Conservation (phyloP, 768 basidiomycete genomes). For the Agaricus sinodeliciosus region DNA sequence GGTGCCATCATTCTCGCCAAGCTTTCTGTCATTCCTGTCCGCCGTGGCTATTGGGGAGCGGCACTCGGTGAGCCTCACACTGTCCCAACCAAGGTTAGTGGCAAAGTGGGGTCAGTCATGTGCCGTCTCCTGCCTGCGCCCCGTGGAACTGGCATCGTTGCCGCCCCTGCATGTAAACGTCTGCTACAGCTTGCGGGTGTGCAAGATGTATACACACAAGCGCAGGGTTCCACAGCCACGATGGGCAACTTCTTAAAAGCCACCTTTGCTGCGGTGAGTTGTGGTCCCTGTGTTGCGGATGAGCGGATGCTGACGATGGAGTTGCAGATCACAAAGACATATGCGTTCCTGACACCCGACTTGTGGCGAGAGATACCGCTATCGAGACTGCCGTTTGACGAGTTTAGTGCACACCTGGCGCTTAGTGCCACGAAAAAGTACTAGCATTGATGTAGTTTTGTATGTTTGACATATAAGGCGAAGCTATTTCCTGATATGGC, state of each 20-base stretch:
- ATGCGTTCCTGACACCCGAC: slow-evolving; percentile 96
- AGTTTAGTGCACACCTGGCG: slow-evolving; percentile 89
- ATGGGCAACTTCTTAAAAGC: slow-evolving; percentile 99
- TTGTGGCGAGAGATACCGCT: slow-evolving; percentile 94
- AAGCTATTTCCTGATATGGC: slow-evolving; percentile 11
- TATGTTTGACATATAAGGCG: slow-evolving; percentile 10
- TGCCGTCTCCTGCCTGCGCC: slow-evolving; percentile 98
- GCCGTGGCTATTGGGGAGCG: slow-evolving; percentile 99
- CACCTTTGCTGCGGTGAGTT: slow-evolving; percentile 81
- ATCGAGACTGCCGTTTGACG: slow-evolving; percentile 89
- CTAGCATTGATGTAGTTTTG: slow-evolving; percentile 16
- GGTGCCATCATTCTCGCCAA: slow-evolving; percentile 99
- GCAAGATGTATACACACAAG: slow-evolving; percentile 95
- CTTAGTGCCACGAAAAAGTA: slow-evolving; percentile 71
- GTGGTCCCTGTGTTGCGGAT: background rate
- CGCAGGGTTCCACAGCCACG: slow-evolving; percentile 97
- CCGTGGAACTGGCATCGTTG: slow-evolving; percentile 98
- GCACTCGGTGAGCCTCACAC: slow-evolving; percentile 99
- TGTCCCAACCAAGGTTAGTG: slow-evolving; percentile 96
- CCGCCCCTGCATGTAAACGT: slow-evolving; percentile 95
- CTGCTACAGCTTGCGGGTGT: slow-evolving; percentile 97
- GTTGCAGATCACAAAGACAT: slow-evolving; percentile 89
- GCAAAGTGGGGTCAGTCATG: slow-evolving; percentile 99
- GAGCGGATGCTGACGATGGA: background rate
- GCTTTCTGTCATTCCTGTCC: slow-evolving; percentile 94